Percentiles rank a stretch among this genome's conserved stretches.
phyloP scores from a whole-genome alignment of 805 yeast genomes.

The Starmerella apicola region DNA sequence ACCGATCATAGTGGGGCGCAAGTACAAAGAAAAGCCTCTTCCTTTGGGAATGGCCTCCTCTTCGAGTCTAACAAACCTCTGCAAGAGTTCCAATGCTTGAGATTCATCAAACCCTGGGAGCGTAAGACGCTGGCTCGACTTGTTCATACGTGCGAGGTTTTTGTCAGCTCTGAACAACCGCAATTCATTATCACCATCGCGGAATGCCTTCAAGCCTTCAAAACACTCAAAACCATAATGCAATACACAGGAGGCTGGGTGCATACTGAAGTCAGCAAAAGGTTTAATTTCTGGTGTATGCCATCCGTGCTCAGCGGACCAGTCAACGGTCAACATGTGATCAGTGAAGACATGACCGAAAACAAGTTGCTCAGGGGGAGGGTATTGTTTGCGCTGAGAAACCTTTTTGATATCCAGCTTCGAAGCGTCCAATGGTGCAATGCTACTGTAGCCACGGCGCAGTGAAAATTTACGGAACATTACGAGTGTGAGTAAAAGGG shows the following conservation, averaged over 20 bases:
- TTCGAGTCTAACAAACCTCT: conserved; percentile 64
- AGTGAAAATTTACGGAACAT: not conserved
- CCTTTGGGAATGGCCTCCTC: conserved; percentile 69
- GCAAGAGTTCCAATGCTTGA: conserved; percentile 62
- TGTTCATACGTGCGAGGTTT: conserved; percentile 86
- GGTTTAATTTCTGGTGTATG: conserved; percentile 78
- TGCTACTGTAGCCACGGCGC: not conserved
- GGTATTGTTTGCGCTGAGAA: conserved; percentile 39
- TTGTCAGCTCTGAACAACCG: conserved; percentile 83
- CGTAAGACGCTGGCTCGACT: conserved; percentile 77
- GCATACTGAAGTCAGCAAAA: conserved; percentile 59
- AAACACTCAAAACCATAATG: conserved; percentile 92
- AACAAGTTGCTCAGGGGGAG: conserved; percentile 50
- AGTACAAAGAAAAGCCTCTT: conserved; percentile 79
- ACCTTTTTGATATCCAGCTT: conserved; percentile 39
- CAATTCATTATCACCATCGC: conserved; percentile 42
- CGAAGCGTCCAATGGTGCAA: conserved; percentile 42
- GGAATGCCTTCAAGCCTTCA: conserved; percentile 92
- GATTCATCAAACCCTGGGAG: conserved; percentile 76
- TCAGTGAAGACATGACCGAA: conserved; percentile 70
- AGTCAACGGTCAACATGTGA: conserved; percentile 80
- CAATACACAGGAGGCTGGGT: conserved; percentile 82
- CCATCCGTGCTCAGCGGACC: conserved; percentile 77
- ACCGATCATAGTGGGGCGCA: conserved; percentile 93
- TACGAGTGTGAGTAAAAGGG: too few relatives aligned